A percentile compares a stretch with the other conserved stretches of the same genome.
phyloP scores from a whole-genome alignment of 805 yeast genomes.

The Ogataea degrootiae region DNA sequence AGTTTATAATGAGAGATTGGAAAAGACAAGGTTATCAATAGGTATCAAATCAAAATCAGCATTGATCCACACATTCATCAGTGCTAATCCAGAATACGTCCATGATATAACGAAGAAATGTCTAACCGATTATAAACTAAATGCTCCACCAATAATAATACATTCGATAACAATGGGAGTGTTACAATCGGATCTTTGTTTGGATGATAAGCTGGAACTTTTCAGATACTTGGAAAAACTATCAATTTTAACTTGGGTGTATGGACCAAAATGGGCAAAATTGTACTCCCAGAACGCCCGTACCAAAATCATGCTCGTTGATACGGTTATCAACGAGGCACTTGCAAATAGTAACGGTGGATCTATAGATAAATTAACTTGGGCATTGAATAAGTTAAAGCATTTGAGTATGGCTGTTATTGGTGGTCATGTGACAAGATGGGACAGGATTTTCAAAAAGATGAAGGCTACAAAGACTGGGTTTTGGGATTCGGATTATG shows the following conservation, averaged over 20 bases:
- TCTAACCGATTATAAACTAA: conserved; percentile 18
- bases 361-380: conserved; percentile 15
- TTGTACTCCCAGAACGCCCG: conserved; percentile 11
- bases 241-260: conserved; percentile 12
- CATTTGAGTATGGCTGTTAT: conserved; percentile 1
- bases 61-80: conserved; percentile 14
- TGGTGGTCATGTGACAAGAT: conserved; percentile 11
- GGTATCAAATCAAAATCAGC: conserved; percentile 16
- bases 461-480: conserved; percentile 21
- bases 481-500: conserved; percentile 18
- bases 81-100: conserved; percentile 10
- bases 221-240: conserved; percentile 22
- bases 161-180: conserved; percentile 25
- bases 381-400: conserved; percentile 22
- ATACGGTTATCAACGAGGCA: conserved; percentile 20
- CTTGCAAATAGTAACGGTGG: conserved; percentile 14
- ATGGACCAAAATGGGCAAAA: conserved; percentile 9
- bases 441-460: conserved; percentile 17
- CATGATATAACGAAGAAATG: conserved; percentile 11
- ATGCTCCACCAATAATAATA: conserved; percentile 20
- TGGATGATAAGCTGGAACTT: conserved; percentile 15
- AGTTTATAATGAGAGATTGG: conserved; percentile 8
- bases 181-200: conserved; percentile 8
- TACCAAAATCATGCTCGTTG: conserved; percentile 15
- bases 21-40: conserved; percentile 8